Percentiles rank a stretch among this genome's conserved stretches.
phyloP scores from a whole-genome alignment of 129 eudicot genomes.

The Glebionis coronaria region DNA sequence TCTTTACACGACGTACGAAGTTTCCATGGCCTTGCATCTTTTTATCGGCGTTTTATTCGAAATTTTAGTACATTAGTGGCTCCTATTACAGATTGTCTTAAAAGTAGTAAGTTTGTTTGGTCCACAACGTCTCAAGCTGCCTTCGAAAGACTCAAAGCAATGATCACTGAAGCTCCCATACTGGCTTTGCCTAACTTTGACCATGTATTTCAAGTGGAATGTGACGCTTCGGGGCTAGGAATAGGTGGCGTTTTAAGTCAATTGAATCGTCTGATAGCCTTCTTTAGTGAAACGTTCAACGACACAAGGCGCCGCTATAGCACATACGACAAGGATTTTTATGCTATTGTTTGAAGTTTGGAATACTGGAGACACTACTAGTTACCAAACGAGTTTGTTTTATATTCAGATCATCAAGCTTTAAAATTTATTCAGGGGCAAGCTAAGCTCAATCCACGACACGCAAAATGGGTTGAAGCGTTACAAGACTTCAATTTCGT shows the following conservation, averaged over 20 bases:
- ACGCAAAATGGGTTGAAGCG: neutral
- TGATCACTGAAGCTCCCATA: no score
- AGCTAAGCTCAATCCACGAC: neutral
- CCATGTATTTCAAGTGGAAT: no score
- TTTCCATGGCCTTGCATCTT: conserved; percentile 13
- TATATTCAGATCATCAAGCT: neutral
- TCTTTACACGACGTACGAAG: neutral
- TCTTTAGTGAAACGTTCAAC: no score
- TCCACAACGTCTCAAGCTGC: no score
- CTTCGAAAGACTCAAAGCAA: no score
- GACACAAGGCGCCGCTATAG: neutral
- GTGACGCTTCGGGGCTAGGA: no score
- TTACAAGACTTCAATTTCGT: no score
- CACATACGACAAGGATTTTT: neutral
- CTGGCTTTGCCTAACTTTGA: no score
- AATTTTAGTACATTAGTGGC: neutral
- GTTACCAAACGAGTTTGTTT: neutral
- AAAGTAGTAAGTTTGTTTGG: no score
- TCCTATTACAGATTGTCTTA: no score
- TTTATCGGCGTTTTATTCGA: neutral
- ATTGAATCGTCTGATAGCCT: no score
- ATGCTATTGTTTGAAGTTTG: neutral
- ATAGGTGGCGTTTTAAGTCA: no score
- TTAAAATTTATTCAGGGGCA: neutral
- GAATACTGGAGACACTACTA: neutral